Percentiles rank a stretch among this genome's conserved stretches.
Evolutionary conservation across 768 basidiomycete species (phyloP).

Genomic region (Rhodotorula babjevae): DNA sequence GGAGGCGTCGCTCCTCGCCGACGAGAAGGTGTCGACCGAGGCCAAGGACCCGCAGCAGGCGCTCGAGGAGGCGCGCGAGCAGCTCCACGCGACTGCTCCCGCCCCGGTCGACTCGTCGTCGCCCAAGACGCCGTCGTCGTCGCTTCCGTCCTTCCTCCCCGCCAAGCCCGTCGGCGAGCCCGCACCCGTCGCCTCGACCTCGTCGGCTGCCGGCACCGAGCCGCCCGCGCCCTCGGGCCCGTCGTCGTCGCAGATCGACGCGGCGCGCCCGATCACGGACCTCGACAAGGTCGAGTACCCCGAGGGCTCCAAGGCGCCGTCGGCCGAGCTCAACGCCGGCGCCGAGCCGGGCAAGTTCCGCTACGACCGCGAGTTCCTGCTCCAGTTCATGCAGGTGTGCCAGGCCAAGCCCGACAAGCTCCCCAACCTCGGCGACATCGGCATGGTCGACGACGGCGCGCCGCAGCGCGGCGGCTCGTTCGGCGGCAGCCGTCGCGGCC

Average conservation of each 20-base stretch:
- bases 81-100: constrained; percentile 13
- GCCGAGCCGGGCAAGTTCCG: constrained; percentile 88
- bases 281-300: constrained; percentile 74
- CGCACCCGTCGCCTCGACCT: neutral
- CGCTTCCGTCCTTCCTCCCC: constrained; percentile 35
- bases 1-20: constrained; percentile 33
- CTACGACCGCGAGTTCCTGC: constrained; percentile 93
- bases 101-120: neutral
- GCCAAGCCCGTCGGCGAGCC: constrained; percentile 30
- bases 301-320: constrained; percentile 73
- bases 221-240: constrained; percentile 7
- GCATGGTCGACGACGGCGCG: constrained; percentile 60
- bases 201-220: neutral
- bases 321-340: constrained; percentile 73
- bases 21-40: constrained; percentile 24
- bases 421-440: constrained; percentile 82
- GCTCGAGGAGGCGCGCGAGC: constrained; percentile 34
- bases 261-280: constrained; percentile 80
- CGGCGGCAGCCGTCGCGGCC: constrained; percentile 20
- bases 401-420: constrained; percentile 89
- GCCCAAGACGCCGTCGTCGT: neutral
- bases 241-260: constrained; percentile 54
- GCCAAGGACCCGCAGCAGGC: constrained; percentile 27
- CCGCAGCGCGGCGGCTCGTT: constrained; percentile 37
- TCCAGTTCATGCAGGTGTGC: constrained; percentile 93